phyloP scores from a whole-genome alignment of 2,329 filamentous ascomycete species.

The Trichoderma brevicompactum region DNA sequence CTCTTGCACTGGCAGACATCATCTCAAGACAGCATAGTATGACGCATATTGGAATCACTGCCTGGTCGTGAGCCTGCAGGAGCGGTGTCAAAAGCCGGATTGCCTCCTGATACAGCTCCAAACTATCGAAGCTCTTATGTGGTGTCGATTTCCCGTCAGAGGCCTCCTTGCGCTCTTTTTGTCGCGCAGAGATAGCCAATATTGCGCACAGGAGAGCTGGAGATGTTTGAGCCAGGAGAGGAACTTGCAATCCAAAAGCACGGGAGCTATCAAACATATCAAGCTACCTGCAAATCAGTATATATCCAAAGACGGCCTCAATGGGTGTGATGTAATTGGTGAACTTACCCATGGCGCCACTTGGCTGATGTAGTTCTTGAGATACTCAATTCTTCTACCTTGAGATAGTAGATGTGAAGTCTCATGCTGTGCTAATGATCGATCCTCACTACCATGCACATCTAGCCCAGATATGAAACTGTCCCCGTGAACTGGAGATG shows the following conservation, averaged over 20 bases:
- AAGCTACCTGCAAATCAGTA: background rate
- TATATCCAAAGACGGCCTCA: background rate
- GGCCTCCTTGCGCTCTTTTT: slow-evolving; percentile 9
- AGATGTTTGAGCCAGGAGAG: slow-evolving; percentile 12
- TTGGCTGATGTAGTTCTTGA: slow-evolving; percentile 17
- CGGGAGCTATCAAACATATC: slow-evolving; percentile 22
- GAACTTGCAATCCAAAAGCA: slow-evolving; percentile 15
- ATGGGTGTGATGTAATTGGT: background rate
- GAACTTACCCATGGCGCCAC: slow-evolving; percentile 19
- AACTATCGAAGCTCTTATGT: slow-evolving; percentile 17
- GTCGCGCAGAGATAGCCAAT: slow-evolving; percentile 1
- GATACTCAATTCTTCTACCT: slow-evolving; percentile 8
- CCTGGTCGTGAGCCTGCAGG: slow-evolving; percentile 17
- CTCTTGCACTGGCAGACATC: slow-evolving; percentile 23
- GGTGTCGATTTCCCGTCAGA: slow-evolving; percentile 6
- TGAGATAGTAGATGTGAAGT: slow-evolving; percentile 1
- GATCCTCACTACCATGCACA: background rate
- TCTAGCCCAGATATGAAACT: background rate
- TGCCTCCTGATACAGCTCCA: slow-evolving; percentile 18
- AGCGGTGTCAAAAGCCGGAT: slow-evolving; percentile 18
- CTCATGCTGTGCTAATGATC: background rate
- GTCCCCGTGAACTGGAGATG: slow-evolving; percentile 2
- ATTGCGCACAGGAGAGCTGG: slow-evolving; percentile 17
- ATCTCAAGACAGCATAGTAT: slow-evolving; percentile 23
- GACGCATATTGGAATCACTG: slow-evolving; percentile 18